A percentile compares a stretch with the other conserved stretches of the same genome.
These are phyloP conservation scores for Pochonia chlamydosporia DNA, from an alignment of 2,329 filamentous ascomycete genomes.

Conservation along the genomic window DNA sequence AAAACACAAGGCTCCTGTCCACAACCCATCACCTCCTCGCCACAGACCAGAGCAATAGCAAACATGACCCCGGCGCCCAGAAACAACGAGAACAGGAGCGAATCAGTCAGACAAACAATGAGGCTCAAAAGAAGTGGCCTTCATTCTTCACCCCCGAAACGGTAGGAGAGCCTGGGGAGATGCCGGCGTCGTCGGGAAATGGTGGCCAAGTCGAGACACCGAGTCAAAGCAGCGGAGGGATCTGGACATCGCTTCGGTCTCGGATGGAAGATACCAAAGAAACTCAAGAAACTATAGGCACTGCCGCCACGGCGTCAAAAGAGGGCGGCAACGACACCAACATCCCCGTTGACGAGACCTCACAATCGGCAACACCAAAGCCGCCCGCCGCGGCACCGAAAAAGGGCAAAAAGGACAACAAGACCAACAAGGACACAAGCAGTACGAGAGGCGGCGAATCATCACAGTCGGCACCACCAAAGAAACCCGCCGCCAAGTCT, in stretches of 20 bases:
- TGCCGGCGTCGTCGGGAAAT: not conserved
- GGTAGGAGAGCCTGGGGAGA: not conserved
- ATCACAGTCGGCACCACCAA: not conserved
- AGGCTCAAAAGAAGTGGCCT: not conserved
- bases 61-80: not conserved
- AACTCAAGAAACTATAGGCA: too few relatives aligned
- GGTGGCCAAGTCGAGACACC: not conserved
- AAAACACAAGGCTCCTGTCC: not conserved
- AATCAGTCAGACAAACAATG: not conserved
- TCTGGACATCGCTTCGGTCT: constrained; percentile 23
- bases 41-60: not conserved
- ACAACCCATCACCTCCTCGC: not conserved
- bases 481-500: constrained; percentile 3
- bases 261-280: constrained; percentile 15
- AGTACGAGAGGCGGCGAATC: not conserved
- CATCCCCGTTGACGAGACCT: too few relatives aligned
- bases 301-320: too few relatives aligned
- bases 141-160: not conserved
- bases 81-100: not conserved
- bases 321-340: too few relatives aligned
- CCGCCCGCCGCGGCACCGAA: too few relatives aligned
- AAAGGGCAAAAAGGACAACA: constrained; percentile 4
- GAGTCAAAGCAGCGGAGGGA: constrained; percentile 7
- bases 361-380: too few relatives aligned
- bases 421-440: constrained; percentile 3